phyloP scores from a whole-genome alignment of 2,329 filamentous ascomycete genomes.

The Lachnellula occidentalis region DNA sequence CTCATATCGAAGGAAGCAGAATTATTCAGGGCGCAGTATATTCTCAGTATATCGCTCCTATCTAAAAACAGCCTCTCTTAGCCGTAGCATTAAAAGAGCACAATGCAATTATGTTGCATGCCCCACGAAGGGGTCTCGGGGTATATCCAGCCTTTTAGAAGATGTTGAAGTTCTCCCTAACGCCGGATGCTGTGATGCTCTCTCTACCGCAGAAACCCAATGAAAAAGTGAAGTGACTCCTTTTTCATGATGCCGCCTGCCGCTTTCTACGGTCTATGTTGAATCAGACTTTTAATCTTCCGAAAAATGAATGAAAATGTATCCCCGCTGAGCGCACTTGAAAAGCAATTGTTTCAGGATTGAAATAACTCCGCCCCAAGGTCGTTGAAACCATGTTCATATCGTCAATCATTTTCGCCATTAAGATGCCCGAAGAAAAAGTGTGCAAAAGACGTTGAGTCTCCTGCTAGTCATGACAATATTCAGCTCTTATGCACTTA shows the following conservation, averaged over 20 bases:
- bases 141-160: constrained; percentile 26
- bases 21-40: neutral
- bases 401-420: constrained; percentile 31
- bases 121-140: neutral
- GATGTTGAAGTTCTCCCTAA: constrained; percentile 35
- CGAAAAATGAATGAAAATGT: constrained; percentile 9
- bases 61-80: neutral
- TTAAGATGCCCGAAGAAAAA: constrained; percentile 26
- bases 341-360: constrained; percentile 12
- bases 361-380: constrained; percentile 25
- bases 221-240: constrained; percentile 5
- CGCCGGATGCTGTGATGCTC: constrained; percentile 31
- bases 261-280: constrained; percentile 34
- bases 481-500: constrained; percentile 45
- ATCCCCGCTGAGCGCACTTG: neutral
- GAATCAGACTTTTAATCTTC: constrained; percentile 32
- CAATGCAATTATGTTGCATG: neutral
- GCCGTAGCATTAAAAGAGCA: constrained; percentile 2
- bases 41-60: neutral
- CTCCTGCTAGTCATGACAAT: constrained; percentile 22
- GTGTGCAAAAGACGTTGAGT: constrained; percentile 31
- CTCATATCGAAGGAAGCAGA: constrained; percentile 1
- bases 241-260: constrained; percentile 7
- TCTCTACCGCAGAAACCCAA: constrained; percentile 17
- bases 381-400: constrained; percentile 33